These are phyloP conservation scores for Apium graveolens DNA, from an alignment of 129 eudicot species.

Conservation along the genomic window DNA sequence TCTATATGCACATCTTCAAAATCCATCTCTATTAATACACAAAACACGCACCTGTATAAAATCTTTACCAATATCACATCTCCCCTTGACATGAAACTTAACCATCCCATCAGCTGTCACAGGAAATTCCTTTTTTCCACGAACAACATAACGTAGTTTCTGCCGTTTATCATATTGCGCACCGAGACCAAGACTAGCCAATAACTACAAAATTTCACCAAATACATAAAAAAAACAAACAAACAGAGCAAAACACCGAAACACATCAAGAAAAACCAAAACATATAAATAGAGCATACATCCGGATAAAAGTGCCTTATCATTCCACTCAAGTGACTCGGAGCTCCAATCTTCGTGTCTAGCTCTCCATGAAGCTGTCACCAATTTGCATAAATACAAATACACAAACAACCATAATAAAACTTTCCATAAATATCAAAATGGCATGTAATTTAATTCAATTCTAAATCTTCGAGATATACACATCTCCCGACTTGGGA, in stretches of 20 bases:
- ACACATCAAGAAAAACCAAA: not conserved
- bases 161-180: conserved; percentile 53
- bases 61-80: conserved; percentile 50
- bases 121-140: conserved; percentile 64
- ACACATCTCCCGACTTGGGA: not conserved
- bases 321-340: conserved; percentile 46
- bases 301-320: conserved; percentile 60
- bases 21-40: not conserved
- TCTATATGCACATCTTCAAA: not conserved
- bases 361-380: conserved; percentile 82
- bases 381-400: not conserved
- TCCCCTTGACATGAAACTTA: conserved; percentile 61
- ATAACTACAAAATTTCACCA: conserved; percentile 27
- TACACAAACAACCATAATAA: not conserved
- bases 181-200: conserved; percentile 68
- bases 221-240: conserved; percentile 4
- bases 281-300: conserved; percentile 30
- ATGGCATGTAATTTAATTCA: not conserved
- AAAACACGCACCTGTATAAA: conserved; percentile 49
- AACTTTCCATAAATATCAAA: not conserved
- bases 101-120: conserved; percentile 39
- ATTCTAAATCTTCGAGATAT: not conserved
- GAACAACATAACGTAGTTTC: conserved; percentile 43
- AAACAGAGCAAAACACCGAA: not conserved
- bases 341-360: conserved; percentile 72